A percentile compares a stretch with the other conserved stretches of the same genome.
These are phyloP conservation scores for Hirschioporus abietinus DNA, from an alignment of 768 basidiomycete genomes.

Conservation along the genomic window DNA sequence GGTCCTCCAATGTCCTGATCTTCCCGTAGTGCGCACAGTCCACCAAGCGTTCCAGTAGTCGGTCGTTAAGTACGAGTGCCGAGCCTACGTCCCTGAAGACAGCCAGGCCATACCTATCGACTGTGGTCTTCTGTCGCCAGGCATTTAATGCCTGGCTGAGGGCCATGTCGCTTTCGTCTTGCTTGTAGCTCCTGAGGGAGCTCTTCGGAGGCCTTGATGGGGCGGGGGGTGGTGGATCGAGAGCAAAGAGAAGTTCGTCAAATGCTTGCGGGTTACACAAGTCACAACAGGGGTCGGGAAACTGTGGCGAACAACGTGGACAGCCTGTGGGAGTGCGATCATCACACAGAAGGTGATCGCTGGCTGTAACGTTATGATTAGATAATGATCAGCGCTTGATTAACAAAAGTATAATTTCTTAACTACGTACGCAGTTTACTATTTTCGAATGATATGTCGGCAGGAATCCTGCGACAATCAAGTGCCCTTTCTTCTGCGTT, in stretches of 20 bases:
- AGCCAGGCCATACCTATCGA: slow-evolving; percentile 7
- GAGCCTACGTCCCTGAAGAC: slow-evolving; percentile 14
- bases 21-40: slow-evolving; percentile 21
- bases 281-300: slow-evolving; percentile 21
- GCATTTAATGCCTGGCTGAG: slow-evolving; percentile 11
- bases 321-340: slow-evolving; percentile 11
- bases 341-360: slow-evolving; percentile 10
- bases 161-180: slow-evolving; percentile 4
- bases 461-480: slow-evolving; percentile 4
- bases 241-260: neutral
- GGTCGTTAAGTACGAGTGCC: slow-evolving; percentile 17
- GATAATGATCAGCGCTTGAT: neutral
- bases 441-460: slow-evolving; percentile 20
- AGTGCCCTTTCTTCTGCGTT: slow-evolving; percentile 17
- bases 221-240: neutral
- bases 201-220: neutral
- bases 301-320: slow-evolving; percentile 11
- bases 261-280: slow-evolving; percentile 17
- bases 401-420: neutral
- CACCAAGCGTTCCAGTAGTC: slow-evolving; percentile 19
- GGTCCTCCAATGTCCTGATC: slow-evolving; percentile 12
- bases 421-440: slow-evolving; percentile 16
- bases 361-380: slow-evolving; percentile 8
- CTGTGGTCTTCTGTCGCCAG: slow-evolving; percentile 14
- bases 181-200: slow-evolving; percentile 10